Evolutionary conservation across 768 basidiomycete genomes (phyloP).

Genomic region (Boletus huronensis): DNA sequence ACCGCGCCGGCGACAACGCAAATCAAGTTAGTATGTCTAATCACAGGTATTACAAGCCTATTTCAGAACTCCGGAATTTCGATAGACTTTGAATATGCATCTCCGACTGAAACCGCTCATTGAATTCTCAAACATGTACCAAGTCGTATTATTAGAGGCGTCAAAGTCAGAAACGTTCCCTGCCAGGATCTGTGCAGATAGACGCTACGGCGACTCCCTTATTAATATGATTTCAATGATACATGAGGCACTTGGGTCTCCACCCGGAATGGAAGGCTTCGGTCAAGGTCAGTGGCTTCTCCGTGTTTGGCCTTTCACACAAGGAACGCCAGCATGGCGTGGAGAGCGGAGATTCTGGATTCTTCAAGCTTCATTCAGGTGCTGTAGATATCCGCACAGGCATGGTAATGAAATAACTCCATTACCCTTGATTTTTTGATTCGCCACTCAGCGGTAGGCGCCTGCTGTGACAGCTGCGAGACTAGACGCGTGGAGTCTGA

Average conservation of each 20-base stretch:
- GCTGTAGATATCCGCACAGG: neutral
- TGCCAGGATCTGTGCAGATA: neutral
- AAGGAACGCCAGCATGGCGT: neutral
- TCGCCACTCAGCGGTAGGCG: neutral
- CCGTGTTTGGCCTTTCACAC: neutral
- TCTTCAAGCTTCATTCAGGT: neutral
- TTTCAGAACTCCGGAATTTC: too few relatives aligned
- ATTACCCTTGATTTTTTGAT: neutral
- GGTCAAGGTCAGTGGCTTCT: neutral
- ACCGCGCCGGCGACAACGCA: too few relatives aligned
- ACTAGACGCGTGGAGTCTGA: neutral
- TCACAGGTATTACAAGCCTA: too few relatives aligned
- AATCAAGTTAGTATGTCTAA: too few relatives aligned
- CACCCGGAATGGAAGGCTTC: conserved; percentile 11
- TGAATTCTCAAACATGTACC: neutral
- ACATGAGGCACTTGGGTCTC: conserved; percentile 4
- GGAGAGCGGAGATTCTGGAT: conserved; percentile 6
- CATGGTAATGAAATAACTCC: neutral
- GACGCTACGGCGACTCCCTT: neutral
- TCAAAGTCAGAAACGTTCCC: neutral
- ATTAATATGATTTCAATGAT: neutral
- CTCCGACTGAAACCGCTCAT: neutral
- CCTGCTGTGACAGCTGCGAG: neutral
- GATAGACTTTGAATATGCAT: neutral
- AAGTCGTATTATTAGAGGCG: neutral